phyloP scores from a whole-genome alignment of 2,329 filamentous ascomycete species.

The Rutstroemia sydowiana region DNA sequence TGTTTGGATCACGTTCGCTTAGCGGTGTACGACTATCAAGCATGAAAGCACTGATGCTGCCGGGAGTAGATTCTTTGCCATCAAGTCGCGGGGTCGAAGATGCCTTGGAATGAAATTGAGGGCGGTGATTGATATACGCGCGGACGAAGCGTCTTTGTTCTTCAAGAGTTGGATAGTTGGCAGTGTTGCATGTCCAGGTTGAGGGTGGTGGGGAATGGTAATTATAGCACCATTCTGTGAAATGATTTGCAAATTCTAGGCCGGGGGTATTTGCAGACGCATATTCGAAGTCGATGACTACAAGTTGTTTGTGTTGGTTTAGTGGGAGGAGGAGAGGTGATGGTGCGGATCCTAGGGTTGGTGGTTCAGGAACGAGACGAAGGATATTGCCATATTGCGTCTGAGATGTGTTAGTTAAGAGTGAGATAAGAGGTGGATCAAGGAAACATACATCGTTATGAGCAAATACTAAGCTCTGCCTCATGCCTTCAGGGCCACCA shows the following conservation, averaged over 20 bases:
- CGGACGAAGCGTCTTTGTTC: conserved; percentile 81
- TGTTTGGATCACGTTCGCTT: conserved; percentile 6
- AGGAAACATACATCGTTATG: conserved; percentile 76
- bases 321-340: conserved; percentile 82
- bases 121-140: conserved; percentile 77
- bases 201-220: conserved; percentile 66
- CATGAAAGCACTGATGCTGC: conserved; percentile 51
- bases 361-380: conserved; percentile 58
- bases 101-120: conserved; percentile 51
- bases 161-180: conserved; percentile 66
- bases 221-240: conserved; percentile 97
- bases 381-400: conserved; percentile 98
- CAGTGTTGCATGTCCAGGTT: conserved; percentile 61
- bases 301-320: conserved; percentile 90
- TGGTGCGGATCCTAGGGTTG: conserved; percentile 19
- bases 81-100: conserved; percentile 30
- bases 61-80: conserved; percentile 21
- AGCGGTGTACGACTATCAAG: conserved; percentile 62
- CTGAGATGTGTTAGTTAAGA: conserved; percentile 37
- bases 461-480: conserved; percentile 79
- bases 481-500: conserved; percentile 58
- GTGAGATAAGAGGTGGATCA: conserved; percentile 3
- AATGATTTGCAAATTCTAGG: conserved; percentile 94
- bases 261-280: conserved; percentile 81
- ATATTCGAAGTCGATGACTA: conserved; percentile 98